Evolutionary conservation across 805 yeast species (phyloP), one percentile per base, ranked within the genome.

Genomic region (Lipomyces starkeyi): DNA sequence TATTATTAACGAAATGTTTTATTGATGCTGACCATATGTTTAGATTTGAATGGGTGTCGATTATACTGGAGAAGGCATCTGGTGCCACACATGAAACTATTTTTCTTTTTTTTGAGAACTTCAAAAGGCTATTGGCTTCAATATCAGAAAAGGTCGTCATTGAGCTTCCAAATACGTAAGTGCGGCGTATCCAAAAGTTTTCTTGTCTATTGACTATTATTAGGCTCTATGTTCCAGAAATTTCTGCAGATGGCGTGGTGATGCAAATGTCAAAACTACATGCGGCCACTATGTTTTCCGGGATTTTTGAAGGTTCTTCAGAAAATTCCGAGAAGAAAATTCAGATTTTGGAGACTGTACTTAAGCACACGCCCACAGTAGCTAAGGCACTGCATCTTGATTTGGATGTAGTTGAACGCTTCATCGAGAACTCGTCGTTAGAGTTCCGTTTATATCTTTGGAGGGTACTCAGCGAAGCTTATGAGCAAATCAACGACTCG

Each of bases 391-490:
- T 27, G 11, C 62, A 55, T 27, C 17, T 53, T 17, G 68, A 71
- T 27, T 20, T 69, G 32, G 43, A 58, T 2, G 43, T 64, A 3
- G 61, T 73, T 25, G 58, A 67, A 13, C 52, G 65, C 20, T 73
- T 94, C 74, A 80, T 95, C 17, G 78, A 81, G 2, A 81, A 80
- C 13, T 87, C 96, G 0, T 86, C 95, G 0, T 80, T 89, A 27
- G 88, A 86, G 27, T 83, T 92, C 75, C 86, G 85, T 65, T 79
- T 93, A 52, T 88, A 88, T 63, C 78, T 95, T 2, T 93, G 98
- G 74, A 63, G 62, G n/a, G 13, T 72, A 32, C 63, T 73, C 6
- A 35, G 69, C 9, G 58, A 67, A 17, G 66, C 64, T 5, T 73
- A 70, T 59, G 65, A 62, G 22, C 56, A 37, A 11, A 7, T 17